Percentiles rank a stretch among this genome's conserved stretches.
These are phyloP conservation scores for Metschnikowia lachancei DNA, from an alignment of 805 yeast genomes.

Conservation along the genomic window DNA sequence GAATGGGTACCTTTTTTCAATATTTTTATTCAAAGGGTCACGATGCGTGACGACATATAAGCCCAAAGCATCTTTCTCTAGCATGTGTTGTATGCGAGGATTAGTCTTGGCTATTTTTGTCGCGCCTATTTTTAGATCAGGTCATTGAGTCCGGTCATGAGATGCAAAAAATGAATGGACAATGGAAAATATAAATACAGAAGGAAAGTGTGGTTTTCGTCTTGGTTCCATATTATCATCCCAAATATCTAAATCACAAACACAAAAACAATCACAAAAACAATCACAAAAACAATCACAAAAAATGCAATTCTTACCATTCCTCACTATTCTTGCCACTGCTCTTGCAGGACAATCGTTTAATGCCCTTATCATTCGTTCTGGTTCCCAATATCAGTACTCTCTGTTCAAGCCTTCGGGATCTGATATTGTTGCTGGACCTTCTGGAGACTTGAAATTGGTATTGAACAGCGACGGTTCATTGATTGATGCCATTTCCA, in stretches of 20 bases:
- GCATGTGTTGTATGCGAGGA: not conserved
- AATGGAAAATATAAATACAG: not conserved
- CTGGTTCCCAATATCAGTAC: conserved; percentile 29
- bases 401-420: conserved; percentile 8
- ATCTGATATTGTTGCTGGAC: conserved; percentile 13
- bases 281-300: not conserved
- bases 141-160: not conserved
- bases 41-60: not conserved
- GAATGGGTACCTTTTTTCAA: no score
- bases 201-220: no score
- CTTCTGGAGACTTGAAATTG: conserved; percentile 16
- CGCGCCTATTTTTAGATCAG: conserved; percentile 1
- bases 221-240: not conserved
- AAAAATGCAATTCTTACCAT: conserved; percentile 17
- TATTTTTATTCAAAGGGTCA: not conserved
- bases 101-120: not conserved
- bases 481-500: conserved; percentile 21
- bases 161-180: not conserved
- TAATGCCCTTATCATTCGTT: conserved; percentile 23
- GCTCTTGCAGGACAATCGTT: conserved; percentile 26
- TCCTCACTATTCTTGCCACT: conserved; percentile 23
- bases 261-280: not conserved
- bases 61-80: not conserved
- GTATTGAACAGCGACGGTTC: conserved; percentile 26
- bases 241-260: not conserved